Evolutionary conservation across 73 alveolate species (phyloP).

Genomic region (Tetrahymena thermophila): DNA sequence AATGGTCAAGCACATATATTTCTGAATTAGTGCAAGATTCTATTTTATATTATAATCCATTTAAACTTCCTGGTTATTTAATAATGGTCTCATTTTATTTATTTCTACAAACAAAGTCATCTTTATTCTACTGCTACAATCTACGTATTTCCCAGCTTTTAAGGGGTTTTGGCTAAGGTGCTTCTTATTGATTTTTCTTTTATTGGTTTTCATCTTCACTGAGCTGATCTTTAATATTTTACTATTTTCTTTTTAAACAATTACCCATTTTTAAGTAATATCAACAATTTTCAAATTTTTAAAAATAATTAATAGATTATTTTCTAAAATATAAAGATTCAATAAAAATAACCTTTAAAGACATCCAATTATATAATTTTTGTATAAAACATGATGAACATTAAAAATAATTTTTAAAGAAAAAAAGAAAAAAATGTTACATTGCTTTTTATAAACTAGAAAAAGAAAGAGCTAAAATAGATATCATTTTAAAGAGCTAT

Average conservation of each 20-base stretch:
- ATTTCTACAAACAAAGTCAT: slow-evolving; percentile 1
- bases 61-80: slow-evolving; percentile 75
- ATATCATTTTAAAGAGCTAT: no score
- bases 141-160: not conserved
- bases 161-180: not conserved
- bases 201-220: not conserved
- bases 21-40: slow-evolving; percentile 55
- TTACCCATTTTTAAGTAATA: not conserved
- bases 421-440: no score
- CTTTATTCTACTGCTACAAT: not conserved
- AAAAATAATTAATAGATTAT: not conserved
- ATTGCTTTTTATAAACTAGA: no score
- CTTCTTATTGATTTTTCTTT: not conserved
- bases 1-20: slow-evolving; percentile 59
- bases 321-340: not conserved
- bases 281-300: not conserved
- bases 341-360: not conserved
- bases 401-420: no score
- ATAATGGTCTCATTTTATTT: slow-evolving; percentile 52
- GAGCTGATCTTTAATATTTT: not conserved
- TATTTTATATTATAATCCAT: slow-evolving; percentile 64
- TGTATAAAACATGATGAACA: no score
- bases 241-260: not conserved
- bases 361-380: no score
- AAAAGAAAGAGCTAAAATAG: no score